phyloP scores from a whole-genome alignment of 768 basidiomycete genomes.

The Agaricus blazei region DNA sequence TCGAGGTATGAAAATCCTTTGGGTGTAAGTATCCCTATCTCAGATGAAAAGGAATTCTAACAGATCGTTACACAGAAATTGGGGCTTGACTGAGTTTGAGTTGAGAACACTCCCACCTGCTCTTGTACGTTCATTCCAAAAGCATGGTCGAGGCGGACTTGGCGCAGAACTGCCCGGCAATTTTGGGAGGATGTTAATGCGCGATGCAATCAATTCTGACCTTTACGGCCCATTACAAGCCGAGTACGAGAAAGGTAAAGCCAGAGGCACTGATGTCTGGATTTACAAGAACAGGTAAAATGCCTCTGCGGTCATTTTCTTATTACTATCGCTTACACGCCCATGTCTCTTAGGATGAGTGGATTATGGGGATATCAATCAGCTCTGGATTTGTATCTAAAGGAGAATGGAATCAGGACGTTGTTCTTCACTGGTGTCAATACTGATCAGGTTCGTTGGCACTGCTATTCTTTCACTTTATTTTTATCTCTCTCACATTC shows the following conservation, averaged over 20 bases:
- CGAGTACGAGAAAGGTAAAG: constrained; percentile 45
- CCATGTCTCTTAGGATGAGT: constrained; percentile 44
- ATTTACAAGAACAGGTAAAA: constrained; percentile 64
- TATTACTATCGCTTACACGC: background rate
- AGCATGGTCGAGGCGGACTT: constrained; percentile 44
- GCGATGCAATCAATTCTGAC: constrained; percentile 51
- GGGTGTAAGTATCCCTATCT: constrained; percentile 42
- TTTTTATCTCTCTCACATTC: background rate
- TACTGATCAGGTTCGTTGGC: constrained; percentile 49
- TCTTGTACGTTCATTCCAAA: constrained; percentile 49
- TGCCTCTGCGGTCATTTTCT: background rate
- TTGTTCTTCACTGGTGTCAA: constrained; percentile 64
- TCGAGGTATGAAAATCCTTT: constrained; percentile 52
- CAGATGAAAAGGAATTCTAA: background rate
- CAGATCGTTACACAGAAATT: constrained; percentile 39
- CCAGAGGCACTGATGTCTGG: constrained; percentile 61
- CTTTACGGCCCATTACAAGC: constrained; percentile 61
- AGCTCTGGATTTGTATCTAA: constrained; percentile 56
- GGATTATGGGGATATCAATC: constrained; percentile 62
- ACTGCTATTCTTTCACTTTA: background rate
- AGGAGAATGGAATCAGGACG: constrained; percentile 58
- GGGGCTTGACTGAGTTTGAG: constrained; percentile 66
- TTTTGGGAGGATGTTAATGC: constrained; percentile 56
- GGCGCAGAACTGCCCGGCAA: constrained; percentile 47
- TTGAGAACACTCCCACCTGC: constrained; percentile 57